Base-by-base conservation (phyloP, 257 asterid species). In the Ilex asprella region DNA sequence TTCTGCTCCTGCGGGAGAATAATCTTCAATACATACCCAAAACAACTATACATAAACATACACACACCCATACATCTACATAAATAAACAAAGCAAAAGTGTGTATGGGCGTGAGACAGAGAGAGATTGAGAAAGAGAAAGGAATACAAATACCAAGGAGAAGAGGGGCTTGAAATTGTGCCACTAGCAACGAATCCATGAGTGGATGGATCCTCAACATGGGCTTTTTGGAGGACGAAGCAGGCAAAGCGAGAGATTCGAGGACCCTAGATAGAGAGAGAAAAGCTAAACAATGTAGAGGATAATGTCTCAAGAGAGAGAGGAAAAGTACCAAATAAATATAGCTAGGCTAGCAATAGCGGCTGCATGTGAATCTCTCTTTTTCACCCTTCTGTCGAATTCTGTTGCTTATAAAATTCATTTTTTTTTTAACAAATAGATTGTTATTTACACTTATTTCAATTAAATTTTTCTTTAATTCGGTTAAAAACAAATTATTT, bases 141-240 rank as follows among this genome's bases (percentile, higher is more conserved):
- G 29, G 43, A 30, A 16, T 41, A 30, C 53, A 54, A 70, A 63
- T 61, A 43, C 63, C 32, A 63, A 63, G 61, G 60, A 70, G 43
- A 58, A 75, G 61, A 60, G 63, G 61, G 68, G 74, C 53, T 70
- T 50, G 44, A 59, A 2, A 53, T 53, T 53, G 66, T 21, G 70
- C 61, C 64, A 68, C 62, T 51, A 63, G 64, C 58, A 71, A 63
- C 68, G 74, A 76, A 83, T 74, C 78, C 86, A 79, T 79, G 81
- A 76, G 62, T 78, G 67, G 75, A 76, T 74, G 90, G 83, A 80
- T 58, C 80, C 76, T 75, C 64, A 62, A 35, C 41, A 74, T 83
- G 88, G 84, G 83, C 80, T 75, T 60, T 79, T 82, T 65, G 15
- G 54, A 61, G 70, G 63, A 74, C 61, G 70, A 55, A 64, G 62